phyloP scores from a whole-genome alignment of 192 early-diverging fungal genomes.

The Coemansia furcata region DNA sequence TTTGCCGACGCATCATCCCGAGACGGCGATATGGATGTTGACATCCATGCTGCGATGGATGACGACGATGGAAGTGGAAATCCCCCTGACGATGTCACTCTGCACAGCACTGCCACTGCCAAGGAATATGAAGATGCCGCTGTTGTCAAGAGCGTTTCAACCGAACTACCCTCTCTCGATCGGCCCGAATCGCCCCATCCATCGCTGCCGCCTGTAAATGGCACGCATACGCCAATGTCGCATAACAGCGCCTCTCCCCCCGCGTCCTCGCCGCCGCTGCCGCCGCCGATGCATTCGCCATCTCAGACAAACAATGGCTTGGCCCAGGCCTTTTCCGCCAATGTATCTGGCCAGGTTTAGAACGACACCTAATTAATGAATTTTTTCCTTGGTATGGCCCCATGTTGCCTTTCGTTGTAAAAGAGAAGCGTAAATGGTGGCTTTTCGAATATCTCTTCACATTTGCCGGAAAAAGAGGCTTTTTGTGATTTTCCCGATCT shows the following conservation, averaged over 20 bases:
- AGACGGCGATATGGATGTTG: slow-evolving; percentile 27
- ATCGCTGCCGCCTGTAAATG: slow-evolving; percentile 5
- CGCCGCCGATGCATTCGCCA: background rate
- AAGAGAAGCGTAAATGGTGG: background rate
- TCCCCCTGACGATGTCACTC: background rate
- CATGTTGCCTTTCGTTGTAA: background rate
- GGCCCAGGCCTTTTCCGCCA: slow-evolving; percentile 4
- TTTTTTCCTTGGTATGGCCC: background rate
- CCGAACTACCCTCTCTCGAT: background rate
- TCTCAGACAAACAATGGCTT: background rate
- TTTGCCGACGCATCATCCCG: slow-evolving; percentile 4
- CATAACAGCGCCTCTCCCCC: background rate
- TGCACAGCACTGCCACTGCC: background rate
- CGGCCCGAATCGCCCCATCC: slow-evolving; percentile 8
- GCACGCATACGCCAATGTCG: slow-evolving; percentile 1
- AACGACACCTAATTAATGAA: background rate
- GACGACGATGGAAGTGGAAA: slow-evolving; percentile 11
- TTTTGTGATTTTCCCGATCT: background rate
- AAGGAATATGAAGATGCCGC: background rate
- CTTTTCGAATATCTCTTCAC: background rate
- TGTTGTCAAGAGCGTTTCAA: background rate
- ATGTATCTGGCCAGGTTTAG: slow-evolving; percentile 8
- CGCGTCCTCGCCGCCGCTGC: background rate
- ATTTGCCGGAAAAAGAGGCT: background rate
- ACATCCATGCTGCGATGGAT: background rate